These are phyloP conservation scores for Aspergillus candidus DNA, from an alignment of 2,329 filamentous ascomycete species.

Conservation along the genomic window DNA sequence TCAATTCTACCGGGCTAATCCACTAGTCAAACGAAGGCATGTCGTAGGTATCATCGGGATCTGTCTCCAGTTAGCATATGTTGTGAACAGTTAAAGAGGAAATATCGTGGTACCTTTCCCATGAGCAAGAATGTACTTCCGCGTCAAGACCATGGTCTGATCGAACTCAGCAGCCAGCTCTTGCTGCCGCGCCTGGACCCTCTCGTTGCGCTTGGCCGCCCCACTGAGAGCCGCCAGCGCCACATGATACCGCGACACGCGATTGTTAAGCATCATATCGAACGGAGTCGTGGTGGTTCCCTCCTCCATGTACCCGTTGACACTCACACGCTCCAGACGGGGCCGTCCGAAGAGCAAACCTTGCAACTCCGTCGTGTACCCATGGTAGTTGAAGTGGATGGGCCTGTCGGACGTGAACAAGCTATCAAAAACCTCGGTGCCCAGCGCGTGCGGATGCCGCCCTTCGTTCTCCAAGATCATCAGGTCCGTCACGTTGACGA, in stretches of 20 bases:
- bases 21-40: constrained; percentile 37
- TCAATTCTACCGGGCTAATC: background rate
- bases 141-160: constrained; percentile 44
- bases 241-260: constrained; percentile 55
- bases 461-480: constrained; percentile 55
- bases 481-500: constrained; percentile 61
- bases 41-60: constrained; percentile 50
- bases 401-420: constrained; percentile 53
- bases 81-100: background rate
- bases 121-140: constrained; percentile 48
- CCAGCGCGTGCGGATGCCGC: constrained; percentile 55
- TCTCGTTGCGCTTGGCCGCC: constrained; percentile 44
- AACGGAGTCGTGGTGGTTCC: constrained; percentile 63
- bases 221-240: constrained; percentile 50
- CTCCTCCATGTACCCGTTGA: constrained; percentile 59
- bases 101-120: constrained; percentile 43
- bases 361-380: constrained; percentile 56
- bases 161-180: constrained; percentile 46
- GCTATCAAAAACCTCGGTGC: constrained; percentile 46
- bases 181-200: constrained; percentile 42
- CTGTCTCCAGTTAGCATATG: constrained; percentile 23
- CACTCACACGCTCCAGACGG: constrained; percentile 46
- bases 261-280: constrained; percentile 62
- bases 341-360: constrained; percentile 56
- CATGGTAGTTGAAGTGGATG: constrained; percentile 63